Evolutionary conservation across 2,329 filamentous ascomycete species (phyloP).

Genomic region (Pseudogymnoascus sp.): DNA sequence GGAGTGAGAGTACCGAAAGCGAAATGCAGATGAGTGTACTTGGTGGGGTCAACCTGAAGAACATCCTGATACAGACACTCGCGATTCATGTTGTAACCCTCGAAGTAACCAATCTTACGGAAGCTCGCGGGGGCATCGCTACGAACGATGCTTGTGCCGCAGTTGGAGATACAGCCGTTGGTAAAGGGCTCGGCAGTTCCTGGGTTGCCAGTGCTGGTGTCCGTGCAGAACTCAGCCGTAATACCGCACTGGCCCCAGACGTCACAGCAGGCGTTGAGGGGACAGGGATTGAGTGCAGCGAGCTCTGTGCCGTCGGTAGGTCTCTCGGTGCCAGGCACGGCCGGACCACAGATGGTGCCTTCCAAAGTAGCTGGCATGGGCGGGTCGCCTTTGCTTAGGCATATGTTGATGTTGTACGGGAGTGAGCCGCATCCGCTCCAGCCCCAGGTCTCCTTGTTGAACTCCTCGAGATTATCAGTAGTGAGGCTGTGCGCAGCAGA

Average conservation of each 20-base stretch:
- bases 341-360: slow-evolving; percentile 39
- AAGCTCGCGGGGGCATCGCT: slow-evolving; percentile 20
- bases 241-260: slow-evolving; percentile 34
- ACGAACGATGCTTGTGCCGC: slow-evolving; percentile 32
- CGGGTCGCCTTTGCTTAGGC: slow-evolving; percentile 33
- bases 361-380: slow-evolving; percentile 34
- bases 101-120: slow-evolving; percentile 29
- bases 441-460: slow-evolving; percentile 37
- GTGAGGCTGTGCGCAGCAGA: slow-evolving; percentile 28
- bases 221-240: slow-evolving; percentile 31
- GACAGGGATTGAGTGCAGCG: slow-evolving; percentile 38
- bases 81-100: slow-evolving; percentile 26
- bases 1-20: slow-evolving; percentile 30
- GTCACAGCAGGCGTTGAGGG: slow-evolving; percentile 36
- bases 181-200: slow-evolving; percentile 28
- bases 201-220: slow-evolving; percentile 27
- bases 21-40: slow-evolving; percentile 30
- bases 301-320: slow-evolving; percentile 30
- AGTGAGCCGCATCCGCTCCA: slow-evolving; percentile 34
- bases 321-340: slow-evolving; percentile 31
- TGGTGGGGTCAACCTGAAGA: slow-evolving; percentile 17
- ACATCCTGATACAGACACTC: slow-evolving; percentile 26
- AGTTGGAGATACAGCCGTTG: slow-evolving; percentile 35
- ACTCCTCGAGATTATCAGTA: slow-evolving; percentile 28
- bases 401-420: slow-evolving; percentile 29